Conservation (phyloP, 192 early-diverging fungal genomes). For the Diversispora epigaea region DNA sequence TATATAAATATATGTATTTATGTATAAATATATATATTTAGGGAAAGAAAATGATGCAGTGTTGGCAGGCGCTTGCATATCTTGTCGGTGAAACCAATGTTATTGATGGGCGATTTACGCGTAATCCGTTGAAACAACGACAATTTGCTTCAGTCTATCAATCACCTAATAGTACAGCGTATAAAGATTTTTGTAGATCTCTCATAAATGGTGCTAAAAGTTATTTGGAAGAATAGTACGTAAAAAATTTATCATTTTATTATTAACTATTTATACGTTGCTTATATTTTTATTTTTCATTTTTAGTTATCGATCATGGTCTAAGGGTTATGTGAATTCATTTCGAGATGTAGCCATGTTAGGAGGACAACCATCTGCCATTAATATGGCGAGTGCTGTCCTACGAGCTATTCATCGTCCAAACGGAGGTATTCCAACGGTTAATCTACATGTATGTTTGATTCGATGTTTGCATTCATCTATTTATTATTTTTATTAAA, state of each 20-base stretch:
- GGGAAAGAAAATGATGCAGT: slow-evolving; percentile 40
- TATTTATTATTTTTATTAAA: neutral
- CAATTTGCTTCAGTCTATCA: slow-evolving; percentile 44
- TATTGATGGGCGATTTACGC: slow-evolving; percentile 38
- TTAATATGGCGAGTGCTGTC: slow-evolving; percentile 68
- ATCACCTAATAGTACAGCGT: slow-evolving; percentile 29
- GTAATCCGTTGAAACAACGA: slow-evolving; percentile 43
- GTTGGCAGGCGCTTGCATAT: slow-evolving; percentile 46
- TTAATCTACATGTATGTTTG: slow-evolving; percentile 41
- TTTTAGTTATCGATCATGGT: slow-evolving; percentile 6
- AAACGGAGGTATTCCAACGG: slow-evolving; percentile 48
- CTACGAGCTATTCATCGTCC: slow-evolving; percentile 68
- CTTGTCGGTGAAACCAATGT: slow-evolving; percentile 45
- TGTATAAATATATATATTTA: neutral
- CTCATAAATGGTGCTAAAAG: slow-evolving; percentile 45
- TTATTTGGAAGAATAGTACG: slow-evolving; percentile 57
- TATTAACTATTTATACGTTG: neutral
- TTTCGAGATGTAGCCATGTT: slow-evolving; percentile 66
- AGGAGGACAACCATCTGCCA: slow-evolving; percentile 80
- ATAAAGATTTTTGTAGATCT: slow-evolving; percentile 36
- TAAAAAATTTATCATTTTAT: neutral
- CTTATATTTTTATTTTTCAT: too few relatives aligned
- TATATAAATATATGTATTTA: neutral
- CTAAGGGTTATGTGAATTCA: slow-evolving; percentile 51
- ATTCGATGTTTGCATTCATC: neutral